Percentiles rank a stretch among this genome's conserved stretches.
These are phyloP conservation scores for Wickerhamiella pararugosa DNA, from an alignment of 1,139 yeast genomes.

Conservation along the genomic window DNA sequence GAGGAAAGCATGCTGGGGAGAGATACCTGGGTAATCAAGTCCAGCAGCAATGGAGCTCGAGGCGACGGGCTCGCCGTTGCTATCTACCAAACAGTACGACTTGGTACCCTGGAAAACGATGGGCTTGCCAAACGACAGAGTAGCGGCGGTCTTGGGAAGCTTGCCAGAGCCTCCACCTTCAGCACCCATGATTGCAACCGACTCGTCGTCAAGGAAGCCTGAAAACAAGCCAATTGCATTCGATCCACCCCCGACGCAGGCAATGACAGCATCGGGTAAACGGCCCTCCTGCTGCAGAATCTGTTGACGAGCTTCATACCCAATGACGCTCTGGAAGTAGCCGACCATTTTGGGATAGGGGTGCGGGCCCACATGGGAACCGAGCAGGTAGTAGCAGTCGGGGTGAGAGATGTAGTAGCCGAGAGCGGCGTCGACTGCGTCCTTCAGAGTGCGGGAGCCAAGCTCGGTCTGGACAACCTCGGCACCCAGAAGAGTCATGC, in stretches of 20 bases:
- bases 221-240: constrained; percentile 92
- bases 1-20: constrained; percentile 95
- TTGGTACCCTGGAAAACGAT: constrained; percentile 98
- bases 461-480: constrained; percentile 82
- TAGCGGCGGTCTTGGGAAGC: constrained; percentile 74
- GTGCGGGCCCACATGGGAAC: constrained; percentile 97
- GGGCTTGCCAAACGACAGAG: constrained; percentile 82
- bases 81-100: constrained; percentile 80
- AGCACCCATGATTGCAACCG: constrained; percentile 74
- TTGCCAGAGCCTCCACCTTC: constrained; percentile 98
- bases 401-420: constrained; percentile 87
- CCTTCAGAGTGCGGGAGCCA: constrained; percentile 91
- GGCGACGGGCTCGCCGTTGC: constrained; percentile 91
- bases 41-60: constrained; percentile 98
- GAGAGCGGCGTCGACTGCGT: constrained; percentile 97
- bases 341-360: constrained; percentile 96
- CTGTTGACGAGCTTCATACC: constrained; percentile 84
- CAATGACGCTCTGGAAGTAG: constrained; percentile 95
- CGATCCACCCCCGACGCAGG: constrained; percentile 98
- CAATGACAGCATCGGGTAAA: constrained; percentile 85
- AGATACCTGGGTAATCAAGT: constrained; percentile 96
- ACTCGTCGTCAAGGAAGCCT: constrained; percentile 69
- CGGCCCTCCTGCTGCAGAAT: constrained; percentile 49
- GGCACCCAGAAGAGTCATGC: constrained; percentile 94
- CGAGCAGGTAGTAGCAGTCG: constrained; percentile 85